Conservation (phyloP, 2,329 filamentous ascomycete genomes). For the Thielaviopsis ethacetica region DNA sequence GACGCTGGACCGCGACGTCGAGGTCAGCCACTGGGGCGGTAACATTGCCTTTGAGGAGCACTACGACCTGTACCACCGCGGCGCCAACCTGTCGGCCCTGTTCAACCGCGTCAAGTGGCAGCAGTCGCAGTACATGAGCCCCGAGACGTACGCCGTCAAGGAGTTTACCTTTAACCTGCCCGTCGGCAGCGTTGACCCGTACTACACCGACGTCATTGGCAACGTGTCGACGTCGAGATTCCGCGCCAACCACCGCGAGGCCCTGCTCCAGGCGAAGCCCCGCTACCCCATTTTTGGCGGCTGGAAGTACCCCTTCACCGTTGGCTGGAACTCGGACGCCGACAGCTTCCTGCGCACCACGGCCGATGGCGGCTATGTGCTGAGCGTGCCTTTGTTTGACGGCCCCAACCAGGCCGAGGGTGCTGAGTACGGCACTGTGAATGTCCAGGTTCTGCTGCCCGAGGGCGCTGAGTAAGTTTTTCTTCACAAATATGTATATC, state of each 20-base stretch:
- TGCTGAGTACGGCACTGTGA: constrained; percentile 66
- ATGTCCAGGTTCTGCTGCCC: constrained; percentile 70
- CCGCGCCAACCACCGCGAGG: constrained; percentile 58
- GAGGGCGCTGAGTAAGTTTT: constrained; percentile 68
- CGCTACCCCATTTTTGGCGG: constrained; percentile 93
- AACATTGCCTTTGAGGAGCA: constrained; percentile 91
- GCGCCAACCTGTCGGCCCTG: constrained; percentile 55
- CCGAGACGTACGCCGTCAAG: constrained; percentile 62
- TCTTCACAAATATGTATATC: too few relatives aligned
- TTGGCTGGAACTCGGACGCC: constrained; percentile 87
- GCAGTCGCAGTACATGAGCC: constrained; percentile 56
- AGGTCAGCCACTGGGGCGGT: constrained; percentile 95
- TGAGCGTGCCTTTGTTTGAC: constrained; percentile 86
- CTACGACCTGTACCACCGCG: constrained; percentile 75
- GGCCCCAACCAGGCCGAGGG: constrained; percentile 78
- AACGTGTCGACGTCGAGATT: constrained; percentile 93
- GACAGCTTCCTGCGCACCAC: constrained; percentile 57
- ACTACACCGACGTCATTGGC: constrained; percentile 91
- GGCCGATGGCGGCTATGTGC: constrained; percentile 54
- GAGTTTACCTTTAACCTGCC: constrained; percentile 67
- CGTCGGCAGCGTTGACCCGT: constrained; percentile 67
- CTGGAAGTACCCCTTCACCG: constrained; percentile 95
- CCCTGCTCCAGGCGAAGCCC: constrained; percentile 78
- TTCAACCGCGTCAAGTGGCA: constrained; percentile 69
- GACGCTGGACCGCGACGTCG: constrained; percentile 72